These are phyloP conservation scores for Vaccinium macrocarpon DNA, from an alignment of 148 eudicot species.

Conservation along the genomic window DNA sequence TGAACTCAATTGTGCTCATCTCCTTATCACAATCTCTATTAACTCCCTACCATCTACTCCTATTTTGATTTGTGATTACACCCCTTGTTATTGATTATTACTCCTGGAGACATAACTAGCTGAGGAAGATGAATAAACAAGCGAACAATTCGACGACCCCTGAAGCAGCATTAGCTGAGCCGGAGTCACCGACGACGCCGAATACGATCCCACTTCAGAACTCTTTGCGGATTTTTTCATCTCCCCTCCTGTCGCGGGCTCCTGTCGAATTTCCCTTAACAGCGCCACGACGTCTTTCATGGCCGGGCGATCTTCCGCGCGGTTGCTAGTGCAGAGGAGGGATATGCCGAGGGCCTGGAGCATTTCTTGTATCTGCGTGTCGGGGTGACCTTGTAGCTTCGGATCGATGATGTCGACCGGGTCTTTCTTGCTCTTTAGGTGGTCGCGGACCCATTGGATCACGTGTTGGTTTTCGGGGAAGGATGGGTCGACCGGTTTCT, in stretches of 20 bases:
- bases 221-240: slow-evolving; percentile 34
- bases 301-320: slow-evolving; percentile 73
- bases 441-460: slow-evolving; percentile 79
- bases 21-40: not conserved
- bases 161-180: slow-evolving; percentile 48
- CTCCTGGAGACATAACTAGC: slow-evolving; percentile 29
- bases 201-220: slow-evolving; percentile 19
- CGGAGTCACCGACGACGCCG: slow-evolving; percentile 50
- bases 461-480: slow-evolving; percentile 60
- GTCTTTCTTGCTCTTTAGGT: slow-evolving; percentile 61
- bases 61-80: not conserved
- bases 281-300: slow-evolving; percentile 89
- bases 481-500: slow-evolving; percentile 64
- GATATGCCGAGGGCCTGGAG: slow-evolving; percentile 83
- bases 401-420: slow-evolving; percentile 63
- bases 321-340: slow-evolving; percentile 75
- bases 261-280: slow-evolving; percentile 63
- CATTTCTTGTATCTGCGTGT: slow-evolving; percentile 83
- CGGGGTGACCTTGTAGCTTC: slow-evolving; percentile 68
- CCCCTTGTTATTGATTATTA: slow-evolving; percentile 19
- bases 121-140: slow-evolving; percentile 64
- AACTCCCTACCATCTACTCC: slow-evolving; percentile 5
- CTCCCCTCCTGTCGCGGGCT: slow-evolving; percentile 33
- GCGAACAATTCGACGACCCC: slow-evolving; percentile 58
- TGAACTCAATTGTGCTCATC: not conserved